A percentile compares a stretch with the other conserved stretches of the same genome.
Evolutionary conservation across 2,329 filamentous ascomycete species (phyloP).

Genomic region (Phaeophleospora eucalypticola): DNA sequence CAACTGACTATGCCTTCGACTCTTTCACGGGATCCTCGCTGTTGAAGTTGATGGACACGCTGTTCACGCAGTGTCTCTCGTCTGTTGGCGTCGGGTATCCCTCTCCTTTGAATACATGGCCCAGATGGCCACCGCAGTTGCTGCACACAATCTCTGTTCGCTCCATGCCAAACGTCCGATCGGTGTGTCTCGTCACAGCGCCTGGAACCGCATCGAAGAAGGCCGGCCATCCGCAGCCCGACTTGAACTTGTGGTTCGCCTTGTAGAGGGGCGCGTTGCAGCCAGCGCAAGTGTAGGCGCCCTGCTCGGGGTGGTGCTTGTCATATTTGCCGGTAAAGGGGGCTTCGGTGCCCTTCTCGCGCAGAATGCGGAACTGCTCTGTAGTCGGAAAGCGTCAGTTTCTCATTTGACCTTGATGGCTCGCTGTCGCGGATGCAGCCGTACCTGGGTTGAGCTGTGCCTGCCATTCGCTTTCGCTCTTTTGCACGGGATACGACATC

Average conservation of each 20-base stretch:
- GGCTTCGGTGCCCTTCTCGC: conserved; percentile 85
- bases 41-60: conserved; percentile 79
- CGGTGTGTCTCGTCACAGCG: conserved; percentile 77
- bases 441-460: conserved; percentile 71
- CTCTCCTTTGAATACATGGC: conserved; percentile 90
- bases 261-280: conserved; percentile 88
- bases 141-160: conserved; percentile 90
- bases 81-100: conserved; percentile 81
- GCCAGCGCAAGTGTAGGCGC: conserved; percentile 82
- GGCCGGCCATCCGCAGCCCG: conserved; percentile 94
- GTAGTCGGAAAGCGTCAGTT: conserved; percentile 13
- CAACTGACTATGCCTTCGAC: conserved; percentile 26
- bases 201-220: conserved; percentile 95
- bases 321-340: conserved; percentile 79
- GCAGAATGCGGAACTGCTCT: conserved; percentile 95
- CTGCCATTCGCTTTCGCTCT: conserved; percentile 80
- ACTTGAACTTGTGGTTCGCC: conserved; percentile 91
- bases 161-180: conserved; percentile 73
- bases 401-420: conserved; percentile 22
- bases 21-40: conserved; percentile 55
- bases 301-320: conserved; percentile 71
- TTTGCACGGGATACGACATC: conserved; percentile 76
- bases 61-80: conserved; percentile 96
- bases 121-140: conserved; percentile 89
- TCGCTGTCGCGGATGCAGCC: conserved; percentile 16